Evolutionary conservation across 768 basidiomycete genomes (phyloP).

Genomic region (Tulasnella sp.): DNA sequence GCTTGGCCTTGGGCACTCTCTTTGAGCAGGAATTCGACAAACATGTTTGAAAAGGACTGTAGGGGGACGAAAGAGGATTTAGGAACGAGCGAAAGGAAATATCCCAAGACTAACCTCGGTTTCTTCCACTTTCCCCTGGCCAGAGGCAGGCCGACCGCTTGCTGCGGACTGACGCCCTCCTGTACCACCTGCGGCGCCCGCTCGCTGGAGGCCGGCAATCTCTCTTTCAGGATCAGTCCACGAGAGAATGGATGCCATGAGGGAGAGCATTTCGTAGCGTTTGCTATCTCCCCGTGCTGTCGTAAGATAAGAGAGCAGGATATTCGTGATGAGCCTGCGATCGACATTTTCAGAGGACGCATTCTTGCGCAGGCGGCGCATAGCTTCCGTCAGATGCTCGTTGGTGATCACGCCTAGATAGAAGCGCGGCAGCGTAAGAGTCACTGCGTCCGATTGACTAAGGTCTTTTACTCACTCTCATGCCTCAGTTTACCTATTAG

Average conservation of each 20-base stretch:
- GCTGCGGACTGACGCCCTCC: background rate
- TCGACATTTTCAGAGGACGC: constrained; percentile 84
- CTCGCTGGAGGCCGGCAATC: constrained; percentile 73
- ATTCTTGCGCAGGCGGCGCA: constrained; percentile 82
- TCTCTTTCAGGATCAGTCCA: constrained; percentile 90
- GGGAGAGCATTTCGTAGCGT: constrained; percentile 89
- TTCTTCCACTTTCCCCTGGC: constrained; percentile 70
- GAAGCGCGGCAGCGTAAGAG: constrained; percentile 11
- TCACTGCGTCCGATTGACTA: background rate
- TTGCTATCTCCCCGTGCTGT: constrained; percentile 89
- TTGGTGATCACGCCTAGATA: constrained; percentile 83
- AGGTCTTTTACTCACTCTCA: constrained; percentile 51
- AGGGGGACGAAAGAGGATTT: background rate
- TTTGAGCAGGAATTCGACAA: constrained; percentile 95
- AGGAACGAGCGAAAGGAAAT: background rate
- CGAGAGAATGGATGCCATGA: constrained; percentile 79
- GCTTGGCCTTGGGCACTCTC: constrained; percentile 53
- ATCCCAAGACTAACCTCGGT: constrained; percentile 48
- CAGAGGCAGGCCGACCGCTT: constrained; percentile 26
- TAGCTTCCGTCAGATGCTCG: constrained; percentile 93
- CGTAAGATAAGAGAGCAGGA: constrained; percentile 77
- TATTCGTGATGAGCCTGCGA: constrained; percentile 83
- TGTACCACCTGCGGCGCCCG: constrained; percentile 21
- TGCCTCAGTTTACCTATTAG: constrained; percentile 91
- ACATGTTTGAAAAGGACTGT: constrained; percentile 92